These are phyloP conservation scores for Prunus salicina DNA, from an alignment of 306 rosid genomes.

Conservation along the genomic window DNA sequence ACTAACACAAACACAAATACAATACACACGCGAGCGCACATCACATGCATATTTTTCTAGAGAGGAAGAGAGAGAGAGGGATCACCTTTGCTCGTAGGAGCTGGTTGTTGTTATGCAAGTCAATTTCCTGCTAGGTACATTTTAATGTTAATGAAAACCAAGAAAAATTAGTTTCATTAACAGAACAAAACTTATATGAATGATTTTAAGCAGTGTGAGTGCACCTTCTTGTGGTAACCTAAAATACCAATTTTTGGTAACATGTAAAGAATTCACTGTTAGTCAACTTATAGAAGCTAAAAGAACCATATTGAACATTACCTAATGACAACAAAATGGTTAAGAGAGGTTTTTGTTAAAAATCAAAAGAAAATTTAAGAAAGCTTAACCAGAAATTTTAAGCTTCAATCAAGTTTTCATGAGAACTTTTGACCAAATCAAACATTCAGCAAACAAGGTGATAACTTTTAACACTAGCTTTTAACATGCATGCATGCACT, in stretches of 20 bases:
- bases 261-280: not conserved
- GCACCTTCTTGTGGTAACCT: not conserved
- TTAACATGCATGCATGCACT: not conserved
- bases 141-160: not conserved
- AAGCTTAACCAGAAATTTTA: not conserved
- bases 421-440: not conserved
- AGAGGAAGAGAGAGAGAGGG: not conserved
- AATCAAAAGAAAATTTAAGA: not conserved
- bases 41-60: not conserved
- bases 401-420: not conserved
- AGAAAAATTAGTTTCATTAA: not conserved
- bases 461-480: not conserved
- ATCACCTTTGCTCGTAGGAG: constrained; percentile 80
- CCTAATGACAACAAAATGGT: not conserved
- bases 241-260: not conserved
- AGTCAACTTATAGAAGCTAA: not conserved
- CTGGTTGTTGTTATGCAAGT: constrained; percentile 82
- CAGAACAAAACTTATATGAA: not conserved
- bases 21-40: not conserved
- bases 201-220: not conserved
- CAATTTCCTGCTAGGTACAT: constrained; percentile 61
- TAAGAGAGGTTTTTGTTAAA: not conserved
- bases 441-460: not conserved
- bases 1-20: not conserved
- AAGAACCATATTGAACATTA: not conserved